phyloP scores from a whole-genome alignment of 805 yeast species.

The Saturnispora kantuleensis region DNA sequence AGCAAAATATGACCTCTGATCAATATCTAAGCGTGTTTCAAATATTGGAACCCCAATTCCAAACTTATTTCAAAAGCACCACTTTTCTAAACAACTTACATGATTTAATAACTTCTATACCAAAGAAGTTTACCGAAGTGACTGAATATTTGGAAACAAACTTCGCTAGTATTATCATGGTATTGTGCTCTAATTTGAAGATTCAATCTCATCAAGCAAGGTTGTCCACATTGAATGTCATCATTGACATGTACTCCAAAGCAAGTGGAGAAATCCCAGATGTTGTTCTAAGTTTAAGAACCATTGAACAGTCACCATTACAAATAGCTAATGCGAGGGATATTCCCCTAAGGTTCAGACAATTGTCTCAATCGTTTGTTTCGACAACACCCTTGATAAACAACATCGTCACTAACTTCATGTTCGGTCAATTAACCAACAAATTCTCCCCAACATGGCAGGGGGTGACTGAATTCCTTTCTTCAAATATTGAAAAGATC shows the following conservation, averaged over 20 bases:
- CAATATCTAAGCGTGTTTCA: constrained; percentile 14
- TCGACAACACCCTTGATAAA: constrained; percentile 20
- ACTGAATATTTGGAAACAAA: constrained; percentile 5
- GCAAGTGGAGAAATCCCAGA: constrained; percentile 19
- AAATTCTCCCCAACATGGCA: constrained; percentile 83
- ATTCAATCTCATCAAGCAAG: constrained; percentile 45
- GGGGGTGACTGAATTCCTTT: constrained; percentile 55
- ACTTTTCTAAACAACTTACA: constrained; percentile 30
- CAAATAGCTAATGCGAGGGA: constrained; percentile 66
- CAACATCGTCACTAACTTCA: constrained; percentile 34
- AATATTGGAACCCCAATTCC: constrained; percentile 18
- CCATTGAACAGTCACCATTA: constrained; percentile 66
- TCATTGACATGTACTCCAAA: constrained; percentile 35
- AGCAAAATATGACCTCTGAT: constrained; percentile 16
- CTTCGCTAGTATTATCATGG: constrained; percentile 14
- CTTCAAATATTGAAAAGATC: constrained; percentile 33
- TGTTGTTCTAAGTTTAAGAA: constrained; percentile 32
- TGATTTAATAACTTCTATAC: constrained; percentile 15
- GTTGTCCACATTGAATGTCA: constrained; percentile 29
- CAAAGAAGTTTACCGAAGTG: constrained; percentile 2
- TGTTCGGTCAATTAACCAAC: constrained; percentile 64
- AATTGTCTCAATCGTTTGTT: constrained; percentile 35
- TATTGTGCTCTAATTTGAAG: constrained; percentile 29
- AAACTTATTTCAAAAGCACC: constrained; percentile 24
- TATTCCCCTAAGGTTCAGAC: constrained; percentile 57